These are phyloP conservation scores for Hortaea werneckii DNA, from an alignment of 2,329 filamentous ascomycete species.

Conservation along the genomic window DNA sequence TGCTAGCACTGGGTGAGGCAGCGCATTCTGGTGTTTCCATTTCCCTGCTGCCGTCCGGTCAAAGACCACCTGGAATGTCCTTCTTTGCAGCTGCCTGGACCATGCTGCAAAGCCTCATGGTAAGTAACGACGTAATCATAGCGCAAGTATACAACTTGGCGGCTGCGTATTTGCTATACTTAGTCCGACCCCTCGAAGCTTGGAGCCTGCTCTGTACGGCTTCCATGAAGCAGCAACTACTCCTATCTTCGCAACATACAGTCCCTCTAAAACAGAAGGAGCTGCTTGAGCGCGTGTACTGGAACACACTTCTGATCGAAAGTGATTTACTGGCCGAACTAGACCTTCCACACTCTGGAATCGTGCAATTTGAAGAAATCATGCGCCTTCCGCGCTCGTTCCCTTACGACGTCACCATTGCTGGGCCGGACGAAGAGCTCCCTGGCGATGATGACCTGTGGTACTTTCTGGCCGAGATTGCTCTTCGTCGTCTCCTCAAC, in stretches of 20 bases:
- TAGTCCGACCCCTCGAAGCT: conserved; percentile 71
- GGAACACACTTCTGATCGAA: conserved; percentile 44
- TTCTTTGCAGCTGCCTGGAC: conserved; percentile 77
- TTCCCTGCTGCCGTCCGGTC: conserved; percentile 56
- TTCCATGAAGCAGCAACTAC: conserved; percentile 69
- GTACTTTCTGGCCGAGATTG: conserved; percentile 80
- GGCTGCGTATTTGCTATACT: conserved; percentile 72
- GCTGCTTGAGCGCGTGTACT: conserved; percentile 68
- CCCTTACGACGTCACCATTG: conserved; percentile 50
- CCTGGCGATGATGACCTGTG: conserved; percentile 64
- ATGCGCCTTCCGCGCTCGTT: conserved; percentile 71
- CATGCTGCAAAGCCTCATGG: conserved; percentile 68
- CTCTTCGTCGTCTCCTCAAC: conserved; percentile 58
- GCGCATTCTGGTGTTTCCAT: conserved; percentile 62
- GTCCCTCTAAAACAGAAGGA: conserved; percentile 62
- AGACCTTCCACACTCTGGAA: conserved; percentile 71
- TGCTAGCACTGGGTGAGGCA: conserved; percentile 67
- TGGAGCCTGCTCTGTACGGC: conserved; percentile 73
- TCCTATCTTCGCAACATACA: conserved; percentile 62
- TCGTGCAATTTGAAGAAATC: conserved; percentile 71
- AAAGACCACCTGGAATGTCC: conserved; percentile 63
- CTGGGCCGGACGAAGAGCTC: conserved; percentile 30
- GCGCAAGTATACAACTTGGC: conserved; percentile 73
- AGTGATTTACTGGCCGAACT: conserved; percentile 15
- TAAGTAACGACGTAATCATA: conserved; percentile 64